Conservation (phyloP, 768 basidiomycete genomes). For the Artomyces pyxidatus region DNA sequence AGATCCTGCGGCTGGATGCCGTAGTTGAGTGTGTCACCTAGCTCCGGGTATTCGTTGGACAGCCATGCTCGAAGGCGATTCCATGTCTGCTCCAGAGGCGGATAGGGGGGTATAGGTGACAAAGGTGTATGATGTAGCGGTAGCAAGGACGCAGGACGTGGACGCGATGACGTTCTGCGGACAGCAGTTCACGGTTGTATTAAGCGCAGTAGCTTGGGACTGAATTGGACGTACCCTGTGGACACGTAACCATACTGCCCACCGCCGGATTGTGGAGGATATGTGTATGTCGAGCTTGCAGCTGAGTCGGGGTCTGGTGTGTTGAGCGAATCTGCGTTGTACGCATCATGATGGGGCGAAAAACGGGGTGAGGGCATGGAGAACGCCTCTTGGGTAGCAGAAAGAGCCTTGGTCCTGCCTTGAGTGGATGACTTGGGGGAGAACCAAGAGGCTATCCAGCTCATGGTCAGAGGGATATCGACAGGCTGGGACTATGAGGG, state of each 20-base stretch:
- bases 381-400: slow-evolving; percentile 82
- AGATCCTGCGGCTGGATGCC: slow-evolving; percentile 78
- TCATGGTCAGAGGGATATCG: slow-evolving; percentile 35
- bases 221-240: slow-evolving; percentile 34
- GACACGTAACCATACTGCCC: slow-evolving; percentile 54
- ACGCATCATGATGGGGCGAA: slow-evolving; percentile 47
- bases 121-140: slow-evolving; percentile 57
- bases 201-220: slow-evolving; percentile 4
- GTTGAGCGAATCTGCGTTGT: slow-evolving; percentile 44
- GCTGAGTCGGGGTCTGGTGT: slow-evolving; percentile 42
- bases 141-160: slow-evolving; percentile 46
- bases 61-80: slow-evolving; percentile 78
- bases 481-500: background rate
- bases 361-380: slow-evolving; percentile 68
- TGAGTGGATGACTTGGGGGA: slow-evolving; percentile 36
- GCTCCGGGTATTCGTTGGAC: slow-evolving; percentile 80
- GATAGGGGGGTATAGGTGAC: slow-evolving; percentile 43
- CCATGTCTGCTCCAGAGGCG: slow-evolving; percentile 80
- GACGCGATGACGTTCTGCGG: slow-evolving; percentile 35
- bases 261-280: slow-evolving; percentile 58
- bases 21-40: slow-evolving; percentile 92
- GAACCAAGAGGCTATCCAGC: slow-evolving; percentile 68
- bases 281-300: slow-evolving; percentile 54
- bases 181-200: background rate
- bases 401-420: slow-evolving; percentile 52